These are phyloP conservation scores for Clonostachys rosea DNA, from an alignment of 2,329 filamentous ascomycete genomes.

Conservation along the genomic window DNA sequence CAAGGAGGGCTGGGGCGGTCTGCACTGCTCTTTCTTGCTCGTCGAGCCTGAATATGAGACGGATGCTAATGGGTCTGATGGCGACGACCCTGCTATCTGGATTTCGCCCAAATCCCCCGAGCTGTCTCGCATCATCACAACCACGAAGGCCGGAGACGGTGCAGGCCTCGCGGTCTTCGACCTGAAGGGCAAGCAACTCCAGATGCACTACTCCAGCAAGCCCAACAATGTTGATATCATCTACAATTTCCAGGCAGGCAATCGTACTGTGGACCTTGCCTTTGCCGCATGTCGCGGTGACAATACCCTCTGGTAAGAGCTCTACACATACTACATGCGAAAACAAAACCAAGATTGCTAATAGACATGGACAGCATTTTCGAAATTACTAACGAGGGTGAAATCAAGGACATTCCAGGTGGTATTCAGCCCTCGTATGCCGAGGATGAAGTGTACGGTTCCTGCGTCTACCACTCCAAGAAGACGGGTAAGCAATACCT, in stretches of 20 bases:
- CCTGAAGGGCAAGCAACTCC: conserved; percentile 38
- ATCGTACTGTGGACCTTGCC: conserved; percentile 37
- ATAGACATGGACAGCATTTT: conserved; percentile 29
- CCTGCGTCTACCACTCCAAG: conserved; percentile 43
- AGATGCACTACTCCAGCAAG: conserved; percentile 35
- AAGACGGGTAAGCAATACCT: conserved; percentile 43
- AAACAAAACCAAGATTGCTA: background rate
- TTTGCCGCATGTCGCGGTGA: conserved; percentile 46
- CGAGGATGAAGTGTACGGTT: conserved; percentile 44
- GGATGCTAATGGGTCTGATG: conserved; percentile 34
- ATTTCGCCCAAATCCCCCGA: conserved; percentile 31
- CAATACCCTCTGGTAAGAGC: conserved; percentile 44
- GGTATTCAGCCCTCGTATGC: conserved; percentile 38
- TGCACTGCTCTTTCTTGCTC: conserved; percentile 37
- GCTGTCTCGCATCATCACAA: conserved; percentile 44
- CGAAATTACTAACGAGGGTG: conserved; percentile 40
- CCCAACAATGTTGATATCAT: conserved; percentile 53
- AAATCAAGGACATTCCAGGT: conserved; percentile 32
- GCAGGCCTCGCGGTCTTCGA: conserved; percentile 45
- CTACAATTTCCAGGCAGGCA: conserved; percentile 37
- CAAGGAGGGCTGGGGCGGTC: conserved; percentile 33
- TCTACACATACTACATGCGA: fast-evolving
- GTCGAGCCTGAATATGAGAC: conserved; percentile 35
- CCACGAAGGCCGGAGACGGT: conserved; percentile 42
- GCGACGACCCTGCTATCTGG: conserved; percentile 44